Percentiles rank a stretch among this genome's conserved stretches.
Evolutionary conservation across 140 eudicot genomes (phyloP).

Genomic region (Flaveria floridana): DNA sequence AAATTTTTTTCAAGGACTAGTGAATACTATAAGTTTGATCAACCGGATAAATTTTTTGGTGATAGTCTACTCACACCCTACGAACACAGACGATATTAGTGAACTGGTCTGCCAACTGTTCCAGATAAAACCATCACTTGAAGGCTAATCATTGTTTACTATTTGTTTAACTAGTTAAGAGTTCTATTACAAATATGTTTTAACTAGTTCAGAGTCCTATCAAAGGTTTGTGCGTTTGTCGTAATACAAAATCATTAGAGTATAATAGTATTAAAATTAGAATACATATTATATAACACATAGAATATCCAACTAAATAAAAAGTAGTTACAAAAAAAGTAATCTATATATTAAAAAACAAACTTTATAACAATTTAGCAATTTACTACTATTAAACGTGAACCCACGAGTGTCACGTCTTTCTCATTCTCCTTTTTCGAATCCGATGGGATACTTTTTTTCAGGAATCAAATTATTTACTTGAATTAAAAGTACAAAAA

Average conservation of each 20-base stretch:
- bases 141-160: neutral
- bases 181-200: too few relatives aligned
- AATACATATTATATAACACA: too few relatives aligned
- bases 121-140: neutral
- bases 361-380: neutral
- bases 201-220: too few relatives aligned
- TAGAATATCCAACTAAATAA: too few relatives aligned
- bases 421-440: neutral
- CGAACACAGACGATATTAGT: neutral
- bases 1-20: neutral
- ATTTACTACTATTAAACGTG: neutral
- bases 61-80: neutral
- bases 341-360: too few relatives aligned
- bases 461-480: neutral
- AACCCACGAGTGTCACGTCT: slow-evolving; percentile 25
- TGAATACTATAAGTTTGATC: neutral
- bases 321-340: too few relatives aligned
- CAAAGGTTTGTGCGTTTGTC: too few relatives aligned
- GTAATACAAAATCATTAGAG: too few relatives aligned
- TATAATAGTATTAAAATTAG: too few relatives aligned
- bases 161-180: too few relatives aligned
- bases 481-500: neutral
- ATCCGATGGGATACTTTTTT: slow-evolving; percentile 11
- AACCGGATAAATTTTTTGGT: neutral
- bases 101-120: neutral